These are phyloP conservation scores for Wickerhamiella slavikovae DNA, from an alignment of 805 yeast genomes.

Conservation along the genomic window DNA sequence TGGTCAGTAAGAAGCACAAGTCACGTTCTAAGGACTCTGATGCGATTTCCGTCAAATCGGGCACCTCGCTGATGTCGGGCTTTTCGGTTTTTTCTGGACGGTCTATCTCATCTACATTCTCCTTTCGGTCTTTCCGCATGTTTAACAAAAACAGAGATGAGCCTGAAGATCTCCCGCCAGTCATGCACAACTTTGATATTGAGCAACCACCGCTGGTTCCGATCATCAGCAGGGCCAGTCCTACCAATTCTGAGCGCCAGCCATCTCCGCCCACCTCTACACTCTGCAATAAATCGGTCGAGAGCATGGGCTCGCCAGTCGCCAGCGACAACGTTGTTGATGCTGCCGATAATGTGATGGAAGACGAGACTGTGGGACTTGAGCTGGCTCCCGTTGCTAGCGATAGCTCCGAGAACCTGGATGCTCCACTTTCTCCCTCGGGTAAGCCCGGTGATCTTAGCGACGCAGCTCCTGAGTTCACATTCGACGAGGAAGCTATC, in stretches of 20 bases:
- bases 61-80: slow-evolving; percentile 1
- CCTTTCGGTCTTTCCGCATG: slow-evolving; percentile 7
- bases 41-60: slow-evolving; percentile 1
- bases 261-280: background rate
- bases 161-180: too few relatives aligned
- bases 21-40: background rate
- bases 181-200: too few relatives aligned
- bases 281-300: too few relatives aligned
- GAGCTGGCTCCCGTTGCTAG: background rate
- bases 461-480: background rate
- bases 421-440: background rate
- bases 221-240: too few relatives aligned
- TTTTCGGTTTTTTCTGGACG: slow-evolving; percentile 11
- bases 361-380: too few relatives aligned
- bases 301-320: background rate
- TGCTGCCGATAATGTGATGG: background rate
- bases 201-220: too few relatives aligned
- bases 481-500: slow-evolving; percentile 1
- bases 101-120: slow-evolving; percentile 13
- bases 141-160: too few relatives aligned
- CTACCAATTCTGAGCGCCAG: slow-evolving; percentile 1
- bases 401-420: background rate
- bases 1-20: background rate
- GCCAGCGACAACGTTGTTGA: background rate
- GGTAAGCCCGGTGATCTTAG: background rate